Evolutionary conservation across 106 monocot species (phyloP).

Genomic region (Dactylorhiza incarnata): DNA sequence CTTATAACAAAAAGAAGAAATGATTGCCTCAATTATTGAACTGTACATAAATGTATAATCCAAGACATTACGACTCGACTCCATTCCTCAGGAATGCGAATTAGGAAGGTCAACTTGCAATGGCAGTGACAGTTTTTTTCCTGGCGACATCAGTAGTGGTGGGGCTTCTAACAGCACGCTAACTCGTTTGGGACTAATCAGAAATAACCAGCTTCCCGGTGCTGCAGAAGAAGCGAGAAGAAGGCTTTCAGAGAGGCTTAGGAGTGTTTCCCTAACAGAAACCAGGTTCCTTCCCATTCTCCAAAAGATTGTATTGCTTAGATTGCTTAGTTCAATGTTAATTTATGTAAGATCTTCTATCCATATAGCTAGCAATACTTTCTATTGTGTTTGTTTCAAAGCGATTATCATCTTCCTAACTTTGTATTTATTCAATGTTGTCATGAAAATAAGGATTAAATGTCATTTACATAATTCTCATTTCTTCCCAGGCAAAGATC

Average conservation of each 20-base stretch:
- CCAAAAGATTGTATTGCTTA: background rate
- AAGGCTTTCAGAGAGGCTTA: slow-evolving; percentile 51
- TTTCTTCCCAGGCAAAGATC: background rate
- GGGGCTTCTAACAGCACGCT: background rate
- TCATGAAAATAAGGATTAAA: background rate
- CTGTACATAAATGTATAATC: background rate
- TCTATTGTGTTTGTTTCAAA: too few species aligned
- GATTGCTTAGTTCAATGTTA: too few species aligned
- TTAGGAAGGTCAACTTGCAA: background rate
- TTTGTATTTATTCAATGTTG: too few species aligned
- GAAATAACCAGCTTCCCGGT: slow-evolving; percentile 38
- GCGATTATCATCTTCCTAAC: too few species aligned
- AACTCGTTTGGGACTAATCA: slow-evolving; percentile 8
- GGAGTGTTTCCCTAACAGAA: slow-evolving; percentile 26
- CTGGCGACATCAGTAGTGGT: slow-evolving; percentile 7
- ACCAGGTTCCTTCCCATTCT: slow-evolving; percentile 23
- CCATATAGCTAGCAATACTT: background rate
- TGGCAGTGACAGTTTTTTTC: slow-evolving; percentile 14
- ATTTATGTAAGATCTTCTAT: background rate
- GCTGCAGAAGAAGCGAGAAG: slow-evolving; percentile 44
- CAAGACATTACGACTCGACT: too few species aligned
- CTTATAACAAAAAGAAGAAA: background rate
- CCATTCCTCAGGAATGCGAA: slow-evolving; percentile 25
- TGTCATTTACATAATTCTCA: background rate
- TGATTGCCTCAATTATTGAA: background rate